Base-by-base conservation (phyloP, 306 rosid genomes). In the Crotalaria pallida region DNA sequence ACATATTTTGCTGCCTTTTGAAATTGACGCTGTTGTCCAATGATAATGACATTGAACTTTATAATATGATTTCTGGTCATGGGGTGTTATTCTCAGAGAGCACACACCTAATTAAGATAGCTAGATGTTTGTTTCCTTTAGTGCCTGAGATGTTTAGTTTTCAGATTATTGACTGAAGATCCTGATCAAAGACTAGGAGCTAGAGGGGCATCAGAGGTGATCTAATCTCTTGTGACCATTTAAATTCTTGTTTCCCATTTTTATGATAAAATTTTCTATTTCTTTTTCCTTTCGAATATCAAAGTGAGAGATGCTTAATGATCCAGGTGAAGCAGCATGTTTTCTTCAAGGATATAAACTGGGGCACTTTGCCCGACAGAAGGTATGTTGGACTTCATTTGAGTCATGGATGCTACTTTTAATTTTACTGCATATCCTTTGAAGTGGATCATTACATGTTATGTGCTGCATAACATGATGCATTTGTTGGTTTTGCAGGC, bases 331-430 rank as follows among this genome's bases (percentile, higher is more conserved):
- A 91, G 83, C 91, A 84, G 65, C 99, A 94, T 77, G 82, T 78
- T 44, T 94, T 91, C 86, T 94, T 91, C 80, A 94, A 94, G 85
- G 90, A 94, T 82, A 84, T 91, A 71, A 94, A 91, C 85, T 94
- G 99, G 99, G 97, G 88, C 74, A 94, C 99, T 96, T 94, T 68
- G 97, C 99, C 69, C 79, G 97, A 75, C 99, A 94, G 87, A 94
- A 94, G 90, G 99, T 93, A 72, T 19, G 80, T 59, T 7, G 10
- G 43, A 18, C 38, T 50, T 76, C 69, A 9, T 52, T 4, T 22
- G 16, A 53, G 57, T 51, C 48, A 44, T 55, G 40, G 43, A 68
- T 69, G 48, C 24, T 24, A n/a, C 67, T 76, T 50, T 49, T 31
- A 22, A 53, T 24, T 36, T 7, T 66, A 23, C 33, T 21, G 73